phyloP scores from a whole-genome alignment of 2,329 filamentous ascomycete species.

The Claviceps cyperi region DNA sequence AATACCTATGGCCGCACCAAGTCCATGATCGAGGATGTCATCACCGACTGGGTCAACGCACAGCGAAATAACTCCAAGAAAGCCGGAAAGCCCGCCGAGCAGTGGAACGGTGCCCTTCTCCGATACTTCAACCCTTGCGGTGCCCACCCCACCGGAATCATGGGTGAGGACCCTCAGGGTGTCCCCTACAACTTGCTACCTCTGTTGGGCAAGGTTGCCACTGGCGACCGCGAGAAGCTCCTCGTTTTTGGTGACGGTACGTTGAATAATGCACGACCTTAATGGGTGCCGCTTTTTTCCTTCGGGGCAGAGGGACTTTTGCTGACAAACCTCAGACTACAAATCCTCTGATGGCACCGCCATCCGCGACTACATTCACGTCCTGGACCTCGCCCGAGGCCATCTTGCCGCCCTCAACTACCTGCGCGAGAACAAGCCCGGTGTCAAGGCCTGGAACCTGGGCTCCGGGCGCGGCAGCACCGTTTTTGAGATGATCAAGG shows the following conservation, averaged over 20 bases:
- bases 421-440: constrained; percentile 69
- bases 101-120: constrained; percentile 86
- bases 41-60: constrained; percentile 78
- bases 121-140: constrained; percentile 98
- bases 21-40: constrained; percentile 78
- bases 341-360: constrained; percentile 77
- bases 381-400: constrained; percentile 74
- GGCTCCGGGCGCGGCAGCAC: constrained; percentile 91
- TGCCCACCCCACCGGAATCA: constrained; percentile 85
- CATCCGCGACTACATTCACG: constrained; percentile 97
- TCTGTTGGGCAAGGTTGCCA: constrained; percentile 86
- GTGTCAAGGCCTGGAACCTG: constrained; percentile 91
- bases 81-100: constrained; percentile 58
- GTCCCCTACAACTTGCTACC: constrained; percentile 93
- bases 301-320: background rate
- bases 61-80: constrained; percentile 74
- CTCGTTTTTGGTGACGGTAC: constrained; percentile 85
- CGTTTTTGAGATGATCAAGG: constrained; percentile 93
- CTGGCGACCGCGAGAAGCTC: constrained; percentile 86
- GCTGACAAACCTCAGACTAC: constrained; percentile 52
- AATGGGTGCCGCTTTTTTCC: background rate
- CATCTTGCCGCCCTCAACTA: constrained; percentile 85
- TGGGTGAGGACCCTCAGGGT: constrained; percentile 95
- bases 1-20: constrained; percentile 98
- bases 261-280: constrained; percentile 14